Evolutionary conservation across 1,139 yeast species (phyloP), one percentile per base, ranked within the genome.

Genomic region (Suhomyces chickasaworum): DNA sequence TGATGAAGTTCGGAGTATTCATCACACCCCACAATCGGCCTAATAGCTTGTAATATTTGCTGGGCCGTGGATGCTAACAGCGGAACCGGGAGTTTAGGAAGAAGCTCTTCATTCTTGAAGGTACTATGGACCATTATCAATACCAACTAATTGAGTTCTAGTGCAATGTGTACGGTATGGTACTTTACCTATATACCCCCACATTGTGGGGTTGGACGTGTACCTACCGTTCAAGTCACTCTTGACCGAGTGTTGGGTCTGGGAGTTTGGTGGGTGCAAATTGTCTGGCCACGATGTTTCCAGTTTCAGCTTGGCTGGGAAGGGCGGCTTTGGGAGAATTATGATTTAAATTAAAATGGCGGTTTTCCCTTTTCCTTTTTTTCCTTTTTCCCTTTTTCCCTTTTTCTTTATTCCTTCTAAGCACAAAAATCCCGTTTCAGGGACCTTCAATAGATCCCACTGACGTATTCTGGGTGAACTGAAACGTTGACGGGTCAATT

Each of bases 81-180:
- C 0, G 88, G 87, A 3, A 83, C 80, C 0, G 85, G 85, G n/a
- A 83, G 64, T 27, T 56, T 58, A 1, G 84, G 83, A 21, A 80
- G 63, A 1, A 41, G 29, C 5, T 57, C 56, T 48, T 72, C 77
- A 51, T 63, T 47, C 18, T 44, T 45, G 33, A 37, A 44, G 7
- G 50, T 47, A 12, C 36, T 10, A 12, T 31, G 37, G 23, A 39
- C 23, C 48, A 45, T 45, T 2, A 13, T 38, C 29, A 9, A 10
- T 9, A 12, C n/a, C 29, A 10, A 10, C n/a, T 13, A 25, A 10
- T 25, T 25, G 29, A 25, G 29, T 25, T 10, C 29, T 25, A 13
- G n/a, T 10, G 29, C 2, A 4, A 10, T 10, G 39, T 37, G 15
- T 25, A 20, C 12, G 25, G 25, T 13, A 23, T 29, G 5, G 3